These are phyloP conservation scores for Trichoderma guizhouense DNA, from an alignment of 2,329 filamentous ascomycete species.

Conservation along the genomic window DNA sequence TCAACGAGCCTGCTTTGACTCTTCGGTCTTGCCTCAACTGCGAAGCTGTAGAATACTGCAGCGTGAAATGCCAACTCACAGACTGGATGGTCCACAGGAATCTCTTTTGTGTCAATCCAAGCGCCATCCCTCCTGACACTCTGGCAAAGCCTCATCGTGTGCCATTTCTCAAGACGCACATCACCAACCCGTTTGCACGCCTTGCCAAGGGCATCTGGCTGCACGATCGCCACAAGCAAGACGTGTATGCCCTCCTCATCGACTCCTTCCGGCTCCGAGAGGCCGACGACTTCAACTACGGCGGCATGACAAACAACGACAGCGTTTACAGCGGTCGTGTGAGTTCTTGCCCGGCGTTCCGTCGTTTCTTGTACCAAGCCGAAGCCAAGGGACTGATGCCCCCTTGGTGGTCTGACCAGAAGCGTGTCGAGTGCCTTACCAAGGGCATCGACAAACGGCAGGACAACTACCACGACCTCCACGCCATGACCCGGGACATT, in stretches of 20 bases:
- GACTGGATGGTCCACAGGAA: slow-evolving; percentile 6
- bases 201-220: slow-evolving; percentile 2
- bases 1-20: neutral
- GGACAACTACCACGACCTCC: slow-evolving; percentile 13
- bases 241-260: slow-evolving; percentile 6
- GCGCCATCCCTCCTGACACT: neutral
- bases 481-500: neutral
- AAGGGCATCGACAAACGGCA: neutral
- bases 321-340: slow-evolving; percentile 1
- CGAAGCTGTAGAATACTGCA: neutral
- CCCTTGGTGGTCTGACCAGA: slow-evolving; percentile 2
- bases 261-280: slow-evolving; percentile 12
- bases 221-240: neutral
- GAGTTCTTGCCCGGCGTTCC: neutral
- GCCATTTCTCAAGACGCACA: neutral
- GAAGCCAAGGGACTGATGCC: slow-evolving; percentile 1
- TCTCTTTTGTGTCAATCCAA: slow-evolving; percentile 1
- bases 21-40: neutral
- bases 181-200: neutral
- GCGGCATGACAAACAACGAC: neutral
- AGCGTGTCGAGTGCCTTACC: slow-evolving; percentile 7
- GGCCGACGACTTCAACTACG: neutral
- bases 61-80: neutral
- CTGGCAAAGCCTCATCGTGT: neutral
- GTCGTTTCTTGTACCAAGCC: neutral